phyloP scores from a whole-genome alignment of 2,329 filamentous ascomycete genomes.

The Talaromyces sp. region DNA sequence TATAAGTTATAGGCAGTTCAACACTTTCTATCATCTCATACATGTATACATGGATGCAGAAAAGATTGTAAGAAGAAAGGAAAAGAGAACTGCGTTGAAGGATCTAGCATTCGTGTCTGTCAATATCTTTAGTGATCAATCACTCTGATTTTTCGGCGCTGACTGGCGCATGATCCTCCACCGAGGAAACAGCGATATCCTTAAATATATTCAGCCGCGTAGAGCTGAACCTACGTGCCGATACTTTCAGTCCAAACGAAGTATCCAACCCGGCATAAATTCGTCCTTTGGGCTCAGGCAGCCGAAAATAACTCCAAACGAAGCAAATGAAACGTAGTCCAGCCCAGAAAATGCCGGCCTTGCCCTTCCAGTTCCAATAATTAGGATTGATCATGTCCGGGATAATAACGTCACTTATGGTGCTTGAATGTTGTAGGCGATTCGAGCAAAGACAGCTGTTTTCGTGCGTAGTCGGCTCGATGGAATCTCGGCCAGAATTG shows the following conservation, averaged over 20 bases:
- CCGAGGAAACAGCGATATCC: not conserved
- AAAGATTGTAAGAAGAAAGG: not conserved
- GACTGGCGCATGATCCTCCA: not conserved
- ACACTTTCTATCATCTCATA: too few relatives aligned
- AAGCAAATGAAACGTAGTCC: not conserved
- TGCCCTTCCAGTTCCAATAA: not conserved
- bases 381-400: not conserved
- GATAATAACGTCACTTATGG: not conserved
- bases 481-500: not conserved
- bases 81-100: not conserved
- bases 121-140: not conserved
- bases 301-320: not conserved
- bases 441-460: not conserved
- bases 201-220: not conserved
- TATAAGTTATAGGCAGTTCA: too few relatives aligned
- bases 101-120: not conserved
- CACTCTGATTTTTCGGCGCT: not conserved
- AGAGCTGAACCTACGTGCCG: not conserved
- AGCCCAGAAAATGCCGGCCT: not conserved
- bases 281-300: too few relatives aligned
- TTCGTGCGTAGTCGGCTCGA: not conserved
- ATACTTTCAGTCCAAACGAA: not conserved
- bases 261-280: not conserved
- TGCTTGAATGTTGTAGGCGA: not conserved
- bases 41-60: not conserved